These are phyloP conservation scores for Furcasterigmium sp. DNA, from an alignment of 2,329 filamentous ascomycete species.

Conservation along the genomic window DNA sequence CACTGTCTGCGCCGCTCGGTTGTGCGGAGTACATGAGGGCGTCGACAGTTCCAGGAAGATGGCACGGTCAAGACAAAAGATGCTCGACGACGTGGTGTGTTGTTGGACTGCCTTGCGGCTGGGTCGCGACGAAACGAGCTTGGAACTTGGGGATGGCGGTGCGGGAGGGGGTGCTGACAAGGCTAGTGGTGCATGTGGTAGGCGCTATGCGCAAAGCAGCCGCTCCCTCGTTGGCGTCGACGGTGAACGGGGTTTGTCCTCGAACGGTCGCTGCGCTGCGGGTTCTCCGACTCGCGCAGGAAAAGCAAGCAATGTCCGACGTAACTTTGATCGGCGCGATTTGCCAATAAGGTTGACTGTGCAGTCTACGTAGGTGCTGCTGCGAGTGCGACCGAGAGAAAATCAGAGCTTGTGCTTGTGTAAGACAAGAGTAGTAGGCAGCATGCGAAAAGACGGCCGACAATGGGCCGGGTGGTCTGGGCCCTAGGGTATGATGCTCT, in stretches of 20 bases:
- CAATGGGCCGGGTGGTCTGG: not conserved
- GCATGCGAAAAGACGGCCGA: not conserved
- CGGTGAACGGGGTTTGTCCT: slow-evolving; percentile 3
- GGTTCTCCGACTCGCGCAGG: not conserved
- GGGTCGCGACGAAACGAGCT: slow-evolving; percentile 24
- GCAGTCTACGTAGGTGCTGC: not conserved
- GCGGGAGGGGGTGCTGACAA: slow-evolving; percentile 34
- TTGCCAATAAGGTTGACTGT: not conserved
- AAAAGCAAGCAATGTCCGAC: not conserved
- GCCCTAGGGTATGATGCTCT: not conserved
- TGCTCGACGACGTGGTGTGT: slow-evolving; percentile 56
- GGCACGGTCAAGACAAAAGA: slow-evolving; percentile 26
- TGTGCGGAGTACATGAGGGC: slow-evolving; percentile 51
- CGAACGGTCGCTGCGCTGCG: not conserved
- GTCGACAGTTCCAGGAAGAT: slow-evolving; percentile 20
- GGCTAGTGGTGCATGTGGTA: slow-evolving; percentile 47
- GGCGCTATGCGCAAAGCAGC: slow-evolving; percentile 31
- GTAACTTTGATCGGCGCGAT: not conserved
- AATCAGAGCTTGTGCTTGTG: not conserved
- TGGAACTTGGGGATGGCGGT: slow-evolving; percentile 31
- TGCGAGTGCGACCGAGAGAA: not conserved
- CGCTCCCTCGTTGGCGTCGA: slow-evolving; percentile 3
- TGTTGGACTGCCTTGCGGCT: slow-evolving; percentile 41
- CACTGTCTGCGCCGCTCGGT: slow-evolving; percentile 74
- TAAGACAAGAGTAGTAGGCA: not conserved